These are phyloP conservation scores for Kodamaea sagamina DNA, from an alignment of 805 yeast genomes.

Conservation along the genomic window DNA sequence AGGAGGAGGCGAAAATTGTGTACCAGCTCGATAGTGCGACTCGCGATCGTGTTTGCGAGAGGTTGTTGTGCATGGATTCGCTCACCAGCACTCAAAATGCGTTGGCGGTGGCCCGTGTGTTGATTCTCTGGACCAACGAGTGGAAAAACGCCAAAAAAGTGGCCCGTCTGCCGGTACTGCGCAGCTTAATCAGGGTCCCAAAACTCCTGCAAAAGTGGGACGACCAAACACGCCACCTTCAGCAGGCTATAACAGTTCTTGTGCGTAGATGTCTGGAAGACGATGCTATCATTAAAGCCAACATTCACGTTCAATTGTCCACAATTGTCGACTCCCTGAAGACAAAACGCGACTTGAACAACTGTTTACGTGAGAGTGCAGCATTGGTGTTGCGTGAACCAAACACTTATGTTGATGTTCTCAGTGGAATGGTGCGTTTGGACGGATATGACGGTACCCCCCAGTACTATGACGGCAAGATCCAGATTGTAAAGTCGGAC, in stretches of 20 bases:
- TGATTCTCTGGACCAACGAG: constrained; percentile 54
- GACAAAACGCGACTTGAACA: constrained; percentile 26
- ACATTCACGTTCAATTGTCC: constrained; percentile 9
- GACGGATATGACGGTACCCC: constrained; percentile 43
- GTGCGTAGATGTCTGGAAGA: constrained; percentile 70
- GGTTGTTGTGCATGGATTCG: constrained; percentile 42
- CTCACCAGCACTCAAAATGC: constrained; percentile 43
- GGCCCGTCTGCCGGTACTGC: constrained; percentile 44
- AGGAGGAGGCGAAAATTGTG: constrained; percentile 21
- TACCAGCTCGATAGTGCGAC: constrained; percentile 14
- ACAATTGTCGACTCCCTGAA: constrained; percentile 12
- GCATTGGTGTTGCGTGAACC: constrained; percentile 53
- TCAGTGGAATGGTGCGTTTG: constrained; percentile 45
- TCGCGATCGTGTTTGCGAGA: constrained; percentile 41
- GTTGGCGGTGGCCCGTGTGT: constrained; percentile 52
- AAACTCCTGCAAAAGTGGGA: constrained; percentile 25
- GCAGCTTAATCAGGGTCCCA: constrained; percentile 49
- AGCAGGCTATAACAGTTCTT: constrained; percentile 47
- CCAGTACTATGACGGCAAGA: constrained; percentile 9
- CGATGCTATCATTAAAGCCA: constrained; percentile 3
- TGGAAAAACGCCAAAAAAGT: constrained; percentile 43
- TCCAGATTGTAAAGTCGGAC: constrained; percentile 15
- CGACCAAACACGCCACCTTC: constrained; percentile 2
- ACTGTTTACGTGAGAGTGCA: constrained; percentile 51
- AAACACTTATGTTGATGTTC: constrained; percentile 45